Conservation (phyloP, 257 asterid species). For the Solanum raphanifolium region DNA sequence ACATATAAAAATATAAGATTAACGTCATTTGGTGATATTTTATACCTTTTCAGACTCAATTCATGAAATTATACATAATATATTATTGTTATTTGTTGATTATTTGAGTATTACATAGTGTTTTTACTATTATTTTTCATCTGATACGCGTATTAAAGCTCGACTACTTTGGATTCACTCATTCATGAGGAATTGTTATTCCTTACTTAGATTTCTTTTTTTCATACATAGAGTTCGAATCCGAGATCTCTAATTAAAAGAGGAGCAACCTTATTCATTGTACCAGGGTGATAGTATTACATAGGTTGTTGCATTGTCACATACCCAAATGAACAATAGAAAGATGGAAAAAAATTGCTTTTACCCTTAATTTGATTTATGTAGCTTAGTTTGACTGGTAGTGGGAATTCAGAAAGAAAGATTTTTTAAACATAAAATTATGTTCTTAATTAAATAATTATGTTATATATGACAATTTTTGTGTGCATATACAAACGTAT, state of each 20-base stretch:
- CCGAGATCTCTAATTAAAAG: accelerated
- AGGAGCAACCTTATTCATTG: accelerated
- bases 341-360: background rate
- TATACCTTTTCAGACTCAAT: too few species aligned
- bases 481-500: background rate
- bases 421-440: background rate
- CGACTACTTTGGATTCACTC: accelerated
- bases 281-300: background rate
- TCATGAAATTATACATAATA: background rate
- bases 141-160: too few species aligned
- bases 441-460: background rate
- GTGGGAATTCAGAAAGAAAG: background rate
- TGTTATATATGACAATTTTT: background rate
- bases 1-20: background rate
- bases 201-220: too few species aligned
- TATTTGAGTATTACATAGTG: background rate
- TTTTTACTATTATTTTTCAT: too few species aligned
- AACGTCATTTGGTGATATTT: too few species aligned
- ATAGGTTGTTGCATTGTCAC: background rate
- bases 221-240: too few species aligned
- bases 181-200: too few species aligned
- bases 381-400: background rate
- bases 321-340: background rate
- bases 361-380: background rate
- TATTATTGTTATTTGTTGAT: background rate